These are phyloP conservation scores for Apiospora saccharicola DNA, from an alignment of 2,329 filamentous ascomycete genomes.

Conservation along the genomic window DNA sequence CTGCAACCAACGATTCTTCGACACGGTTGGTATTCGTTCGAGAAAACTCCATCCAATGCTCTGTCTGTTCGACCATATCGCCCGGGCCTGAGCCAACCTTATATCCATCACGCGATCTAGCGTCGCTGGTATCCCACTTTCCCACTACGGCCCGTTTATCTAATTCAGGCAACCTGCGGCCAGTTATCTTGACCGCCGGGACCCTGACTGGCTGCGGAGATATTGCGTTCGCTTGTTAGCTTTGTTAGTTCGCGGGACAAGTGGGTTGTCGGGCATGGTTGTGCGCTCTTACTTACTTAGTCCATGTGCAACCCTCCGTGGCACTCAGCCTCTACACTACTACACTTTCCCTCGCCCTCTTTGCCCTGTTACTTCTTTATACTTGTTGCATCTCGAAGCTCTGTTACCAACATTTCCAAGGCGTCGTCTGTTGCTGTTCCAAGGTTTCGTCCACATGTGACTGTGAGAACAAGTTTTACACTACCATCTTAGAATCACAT, in stretches of 20 bases:
- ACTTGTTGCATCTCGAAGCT: neutral
- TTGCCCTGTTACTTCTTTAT: neutral
- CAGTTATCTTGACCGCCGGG: constrained; percentile 2
- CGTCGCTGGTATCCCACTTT: neutral
- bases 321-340: neutral
- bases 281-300: constrained; percentile 17
- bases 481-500: neutral
- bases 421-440: neutral
- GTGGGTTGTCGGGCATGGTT: constrained; percentile 9
- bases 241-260: constrained; percentile 7
- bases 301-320: constrained; percentile 6
- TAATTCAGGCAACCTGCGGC: constrained; percentile 17
- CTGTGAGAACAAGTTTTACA: neutral
- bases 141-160: constrained; percentile 12
- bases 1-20: constrained; percentile 4
- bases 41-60: neutral
- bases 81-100: constrained; percentile 9
- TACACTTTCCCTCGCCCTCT: neutral
- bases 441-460: neutral
- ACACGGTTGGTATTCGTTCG: constrained; percentile 13
- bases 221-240: constrained; percentile 20
- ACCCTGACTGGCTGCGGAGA: constrained; percentile 13
- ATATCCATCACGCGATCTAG: constrained; percentile 19
- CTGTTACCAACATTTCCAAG: constrained; percentile 10
- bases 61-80: neutral